These are phyloP conservation scores for Leptographium wingfieldii DNA, from an alignment of 2,329 filamentous ascomycete species.

Conservation along the genomic window DNA sequence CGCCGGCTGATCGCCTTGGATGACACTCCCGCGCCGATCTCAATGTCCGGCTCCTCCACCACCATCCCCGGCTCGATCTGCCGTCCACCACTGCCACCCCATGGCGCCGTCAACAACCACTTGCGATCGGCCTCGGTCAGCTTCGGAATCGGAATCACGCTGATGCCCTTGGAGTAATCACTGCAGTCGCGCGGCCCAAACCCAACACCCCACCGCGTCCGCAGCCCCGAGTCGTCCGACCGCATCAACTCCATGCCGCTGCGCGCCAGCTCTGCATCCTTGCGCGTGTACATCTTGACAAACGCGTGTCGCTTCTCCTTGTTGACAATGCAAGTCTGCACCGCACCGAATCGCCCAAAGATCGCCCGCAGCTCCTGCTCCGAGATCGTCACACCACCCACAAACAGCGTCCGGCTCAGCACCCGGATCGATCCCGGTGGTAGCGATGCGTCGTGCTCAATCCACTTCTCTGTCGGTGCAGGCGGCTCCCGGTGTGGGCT, in stretches of 20 bases:
- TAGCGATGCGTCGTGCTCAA: slow-evolving; percentile 66
- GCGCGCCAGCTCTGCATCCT: slow-evolving; percentile 73
- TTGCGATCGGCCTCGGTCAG: slow-evolving; percentile 94
- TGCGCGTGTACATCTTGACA: slow-evolving; percentile 92
- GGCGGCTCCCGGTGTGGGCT: slow-evolving; percentile 31
- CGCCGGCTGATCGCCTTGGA: slow-evolving; percentile 71
- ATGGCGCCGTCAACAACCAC: slow-evolving; percentile 92
- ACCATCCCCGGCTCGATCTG: slow-evolving; percentile 72
- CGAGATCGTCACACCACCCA: slow-evolving; percentile 81
- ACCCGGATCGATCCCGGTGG: slow-evolving; percentile 78
- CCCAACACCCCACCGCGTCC: slow-evolving; percentile 94
- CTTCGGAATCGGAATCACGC: slow-evolving; percentile 81
- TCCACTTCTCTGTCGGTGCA: slow-evolving; percentile 47
- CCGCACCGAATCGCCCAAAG: slow-evolving; percentile 70
- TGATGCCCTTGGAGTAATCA: slow-evolving; percentile 85
- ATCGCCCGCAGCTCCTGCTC: slow-evolving; percentile 72
- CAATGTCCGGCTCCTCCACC: slow-evolving; percentile 95
- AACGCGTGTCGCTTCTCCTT: slow-evolving; percentile 97
- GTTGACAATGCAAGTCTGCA: slow-evolving; percentile 97
- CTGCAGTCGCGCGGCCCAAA: slow-evolving; percentile 96
- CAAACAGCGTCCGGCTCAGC: slow-evolving; percentile 86
- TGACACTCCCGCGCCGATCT: slow-evolving; percentile 93
- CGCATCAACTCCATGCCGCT: slow-evolving; percentile 74
- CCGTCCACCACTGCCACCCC: slow-evolving; percentile 78
- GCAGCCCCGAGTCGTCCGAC: slow-evolving; percentile 58